Evolutionary conservation across 257 asterid species (phyloP).

Genomic region (Solanum chilense): DNA sequence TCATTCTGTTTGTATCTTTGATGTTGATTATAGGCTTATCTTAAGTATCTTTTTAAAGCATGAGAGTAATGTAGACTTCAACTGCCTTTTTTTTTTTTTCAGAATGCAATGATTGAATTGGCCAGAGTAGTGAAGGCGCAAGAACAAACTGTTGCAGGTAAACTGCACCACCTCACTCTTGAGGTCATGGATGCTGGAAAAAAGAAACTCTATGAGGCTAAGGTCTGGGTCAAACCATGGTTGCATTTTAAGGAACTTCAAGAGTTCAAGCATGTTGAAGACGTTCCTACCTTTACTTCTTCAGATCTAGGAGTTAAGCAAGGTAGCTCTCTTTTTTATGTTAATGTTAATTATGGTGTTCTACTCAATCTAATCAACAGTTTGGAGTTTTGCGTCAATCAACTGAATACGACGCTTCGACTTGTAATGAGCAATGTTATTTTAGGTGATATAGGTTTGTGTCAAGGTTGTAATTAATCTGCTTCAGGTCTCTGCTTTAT

Average conservation of each 20-base stretch:
- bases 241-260: constrained; percentile 71
- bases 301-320: constrained; percentile 69
- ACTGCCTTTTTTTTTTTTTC: background rate
- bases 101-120: constrained; percentile 67
- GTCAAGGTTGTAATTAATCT: background rate
- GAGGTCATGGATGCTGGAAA: constrained; percentile 75
- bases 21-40: background rate
- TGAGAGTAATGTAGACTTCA: background rate
- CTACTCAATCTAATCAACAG: background rate
- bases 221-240: constrained; percentile 96
- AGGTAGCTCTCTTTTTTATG: constrained; percentile 26
- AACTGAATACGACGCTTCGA: background rate
- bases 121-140: constrained; percentile 69
- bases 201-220: constrained; percentile 68
- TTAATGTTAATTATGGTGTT: background rate
- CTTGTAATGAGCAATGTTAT: background rate
- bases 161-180: constrained; percentile 65
- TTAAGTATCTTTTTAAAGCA: background rate
- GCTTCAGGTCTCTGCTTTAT: background rate
- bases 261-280: constrained; percentile 61
- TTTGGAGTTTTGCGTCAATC: background rate
- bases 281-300: constrained; percentile 45
- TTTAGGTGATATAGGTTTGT: background rate
- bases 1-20: background rate
- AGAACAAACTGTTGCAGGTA: constrained; percentile 80